phyloP scores from a whole-genome alignment of 192 early-diverging fungal genomes.

The Geosiphon pyriformis region DNA sequence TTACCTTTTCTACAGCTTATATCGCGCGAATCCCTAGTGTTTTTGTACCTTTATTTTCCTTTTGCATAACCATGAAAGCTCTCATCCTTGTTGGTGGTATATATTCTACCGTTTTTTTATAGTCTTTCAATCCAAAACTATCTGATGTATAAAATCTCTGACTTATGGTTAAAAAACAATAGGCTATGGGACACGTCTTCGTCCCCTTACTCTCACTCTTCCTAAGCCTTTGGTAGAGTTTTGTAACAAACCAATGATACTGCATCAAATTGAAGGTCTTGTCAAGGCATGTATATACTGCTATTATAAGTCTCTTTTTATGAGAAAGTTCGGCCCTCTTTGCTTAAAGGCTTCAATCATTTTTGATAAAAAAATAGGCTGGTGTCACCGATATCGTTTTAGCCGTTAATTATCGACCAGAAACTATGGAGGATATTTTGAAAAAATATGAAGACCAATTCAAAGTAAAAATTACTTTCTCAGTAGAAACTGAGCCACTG shows the following conservation, averaged over 20 bases:
- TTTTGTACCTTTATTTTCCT: no score
- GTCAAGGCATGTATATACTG: no score
- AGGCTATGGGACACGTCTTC: slow-evolving; percentile 98
- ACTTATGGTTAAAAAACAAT: not conserved
- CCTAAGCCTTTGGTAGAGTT: slow-evolving; percentile 99
- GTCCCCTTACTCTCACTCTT: slow-evolving; percentile 91
- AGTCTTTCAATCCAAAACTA: not conserved
- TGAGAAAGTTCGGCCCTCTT: not conserved
- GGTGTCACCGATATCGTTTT: slow-evolving; percentile 97
- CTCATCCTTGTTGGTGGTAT: slow-evolving; percentile 80
- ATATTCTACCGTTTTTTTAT: not conserved
- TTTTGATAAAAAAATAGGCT: slow-evolving; percentile 49
- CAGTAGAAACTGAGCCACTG: slow-evolving; percentile 93
- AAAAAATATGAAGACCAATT: slow-evolving; percentile 90
- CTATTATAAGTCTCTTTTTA: no score
- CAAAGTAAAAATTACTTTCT: slow-evolving; percentile 92
- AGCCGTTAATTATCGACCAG: slow-evolving; percentile 98
- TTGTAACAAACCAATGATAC: slow-evolving; percentile 97
- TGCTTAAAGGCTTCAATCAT: slow-evolving; percentile 11
- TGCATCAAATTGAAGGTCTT: slow-evolving; percentile 97
- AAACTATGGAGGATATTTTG: slow-evolving; percentile 92
- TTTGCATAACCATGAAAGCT: no score
- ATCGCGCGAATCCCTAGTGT: no score
- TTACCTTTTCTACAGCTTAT: no score
- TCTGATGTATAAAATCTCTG: not conserved